Percentiles rank a stretch among this genome's conserved stretches.
Evolutionary conservation across 129 eudicot species (phyloP).

Genomic region (Saussurea involucrata): DNA sequence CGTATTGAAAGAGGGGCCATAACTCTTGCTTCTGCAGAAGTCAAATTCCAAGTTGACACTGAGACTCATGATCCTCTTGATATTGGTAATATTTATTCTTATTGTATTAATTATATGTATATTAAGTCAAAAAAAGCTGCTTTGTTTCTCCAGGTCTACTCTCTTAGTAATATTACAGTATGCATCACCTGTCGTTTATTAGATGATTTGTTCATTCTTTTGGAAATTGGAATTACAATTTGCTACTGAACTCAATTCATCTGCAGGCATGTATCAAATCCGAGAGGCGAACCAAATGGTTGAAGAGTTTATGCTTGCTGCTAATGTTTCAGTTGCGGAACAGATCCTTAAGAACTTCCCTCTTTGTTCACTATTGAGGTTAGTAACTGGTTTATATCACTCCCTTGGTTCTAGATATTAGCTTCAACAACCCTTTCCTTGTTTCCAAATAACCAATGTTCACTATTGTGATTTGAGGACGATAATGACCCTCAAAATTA

Average conservation of each 20-base stretch:
- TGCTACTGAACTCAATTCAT: constrained; percentile 1
- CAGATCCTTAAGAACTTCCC: constrained; percentile 84
- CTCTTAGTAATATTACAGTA: neutral
- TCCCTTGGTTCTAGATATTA: neutral
- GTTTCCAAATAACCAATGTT: neutral
- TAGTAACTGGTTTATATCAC: neutral
- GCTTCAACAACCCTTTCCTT: neutral
- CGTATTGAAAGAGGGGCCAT: constrained; percentile 99
- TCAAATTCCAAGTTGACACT: constrained; percentile 94
- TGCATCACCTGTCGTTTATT: neutral
- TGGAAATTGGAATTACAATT: neutral
- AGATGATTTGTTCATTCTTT: neutral
- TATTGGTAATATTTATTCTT: constrained; percentile 46
- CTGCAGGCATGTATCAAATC: constrained; percentile 95
- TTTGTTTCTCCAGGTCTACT: constrained; percentile 6
- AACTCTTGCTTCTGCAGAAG: constrained; percentile 98
- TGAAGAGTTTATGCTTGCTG: constrained; percentile 99
- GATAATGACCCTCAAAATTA: neutral
- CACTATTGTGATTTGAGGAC: neutral
- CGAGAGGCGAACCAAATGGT: constrained; percentile 99
- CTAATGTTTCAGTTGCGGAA: constrained; percentile 89
- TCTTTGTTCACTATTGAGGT: constrained; percentile 73
- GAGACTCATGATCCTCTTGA: constrained; percentile 99
- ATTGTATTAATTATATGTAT: neutral
- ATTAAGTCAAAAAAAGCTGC: neutral